Evolutionary conservation across 2,329 filamentous ascomycete species (phyloP).

Genomic region (Didymella keratinophila): DNA sequence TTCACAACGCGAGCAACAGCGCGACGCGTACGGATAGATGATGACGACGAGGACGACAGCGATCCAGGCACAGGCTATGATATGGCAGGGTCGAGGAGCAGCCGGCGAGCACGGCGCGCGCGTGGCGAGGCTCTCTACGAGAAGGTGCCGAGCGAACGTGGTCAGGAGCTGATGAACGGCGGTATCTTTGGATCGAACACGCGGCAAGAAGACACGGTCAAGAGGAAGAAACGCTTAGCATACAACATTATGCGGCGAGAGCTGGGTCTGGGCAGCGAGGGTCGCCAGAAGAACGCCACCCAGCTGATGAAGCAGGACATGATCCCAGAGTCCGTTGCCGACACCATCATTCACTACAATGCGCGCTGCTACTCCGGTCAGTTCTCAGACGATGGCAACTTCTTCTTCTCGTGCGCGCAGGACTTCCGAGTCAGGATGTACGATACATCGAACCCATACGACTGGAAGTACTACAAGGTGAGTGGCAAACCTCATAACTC

Average conservation of each 20-base stretch:
- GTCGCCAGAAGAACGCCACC: slow-evolving; percentile 67
- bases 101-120: slow-evolving; percentile 51
- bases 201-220: slow-evolving; percentile 58
- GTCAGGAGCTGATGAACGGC: slow-evolving; percentile 79
- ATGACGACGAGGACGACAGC: slow-evolving; percentile 49
- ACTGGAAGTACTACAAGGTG: slow-evolving; percentile 96
- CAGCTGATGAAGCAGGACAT: slow-evolving; percentile 76
- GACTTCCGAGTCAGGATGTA: slow-evolving; percentile 97
- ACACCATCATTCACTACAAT: slow-evolving; percentile 88
- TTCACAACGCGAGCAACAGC: slow-evolving; percentile 30
- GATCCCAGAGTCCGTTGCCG: slow-evolving; percentile 78
- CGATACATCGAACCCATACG: slow-evolving; percentile 92
- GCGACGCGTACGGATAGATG: slow-evolving; percentile 30
- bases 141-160: slow-evolving; percentile 82
- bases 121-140: slow-evolving; percentile 68
- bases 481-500: slow-evolving; percentile 17
- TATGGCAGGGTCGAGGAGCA: slow-evolving; percentile 40
- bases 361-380: slow-evolving; percentile 91
- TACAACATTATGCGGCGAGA: slow-evolving; percentile 81
- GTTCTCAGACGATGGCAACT: slow-evolving; percentile 96
- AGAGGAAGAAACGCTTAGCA: slow-evolving; percentile 68
- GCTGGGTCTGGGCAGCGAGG: slow-evolving; percentile 71
- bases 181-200: slow-evolving; percentile 80
- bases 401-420: slow-evolving; percentile 91
- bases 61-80: slow-evolving; percentile 50